Evolutionary conservation across 2,329 filamentous ascomycete genomes (phyloP).

Genomic region (Cytospora paraplurivora): DNA sequence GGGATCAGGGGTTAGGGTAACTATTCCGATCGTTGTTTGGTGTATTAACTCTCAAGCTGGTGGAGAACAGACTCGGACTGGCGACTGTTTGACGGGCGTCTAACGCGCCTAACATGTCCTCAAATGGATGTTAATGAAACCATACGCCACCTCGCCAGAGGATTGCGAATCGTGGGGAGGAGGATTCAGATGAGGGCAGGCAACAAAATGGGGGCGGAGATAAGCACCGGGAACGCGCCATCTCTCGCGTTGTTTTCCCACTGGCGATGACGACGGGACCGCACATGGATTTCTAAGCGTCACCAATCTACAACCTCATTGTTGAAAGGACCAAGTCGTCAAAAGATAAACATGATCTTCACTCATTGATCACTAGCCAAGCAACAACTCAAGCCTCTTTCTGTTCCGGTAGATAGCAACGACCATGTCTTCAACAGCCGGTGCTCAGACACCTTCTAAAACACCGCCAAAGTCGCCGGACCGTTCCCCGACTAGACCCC

Average conservation of each 20-base stretch:
- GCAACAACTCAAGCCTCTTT: background rate
- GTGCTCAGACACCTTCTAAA: slow-evolving; percentile 22
- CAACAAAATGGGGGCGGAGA: slow-evolving; percentile 17
- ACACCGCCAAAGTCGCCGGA: slow-evolving; percentile 13
- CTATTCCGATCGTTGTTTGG: too few species aligned
- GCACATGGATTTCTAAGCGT: slow-evolving; percentile 28
- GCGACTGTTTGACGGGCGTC: background rate
- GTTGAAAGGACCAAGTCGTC: background rate
- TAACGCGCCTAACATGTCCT: background rate
- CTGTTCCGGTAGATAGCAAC: background rate
- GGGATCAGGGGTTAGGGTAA: too few species aligned
- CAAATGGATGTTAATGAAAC: slow-evolving; percentile 6
- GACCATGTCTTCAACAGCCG: slow-evolving; percentile 23
- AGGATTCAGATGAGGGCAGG: background rate
- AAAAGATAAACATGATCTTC: background rate
- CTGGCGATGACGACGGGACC: background rate
- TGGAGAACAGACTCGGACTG: too few species aligned
- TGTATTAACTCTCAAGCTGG: too few species aligned
- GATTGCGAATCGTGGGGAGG: slow-evolving; percentile 21
- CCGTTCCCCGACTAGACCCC: slow-evolving; percentile 4
- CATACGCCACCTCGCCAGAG: slow-evolving; percentile 17
- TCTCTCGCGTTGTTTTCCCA: slow-evolving; percentile 8
- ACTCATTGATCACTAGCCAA: background rate
- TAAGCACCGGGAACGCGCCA: slow-evolving; percentile 15
- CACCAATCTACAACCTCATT: slow-evolving; percentile 9